Percentiles rank a stretch among this genome's conserved stretches.
These are phyloP conservation scores for Miamiensis avidus DNA, from an alignment of 169 alveolate species.

Conservation along the genomic window DNA sequence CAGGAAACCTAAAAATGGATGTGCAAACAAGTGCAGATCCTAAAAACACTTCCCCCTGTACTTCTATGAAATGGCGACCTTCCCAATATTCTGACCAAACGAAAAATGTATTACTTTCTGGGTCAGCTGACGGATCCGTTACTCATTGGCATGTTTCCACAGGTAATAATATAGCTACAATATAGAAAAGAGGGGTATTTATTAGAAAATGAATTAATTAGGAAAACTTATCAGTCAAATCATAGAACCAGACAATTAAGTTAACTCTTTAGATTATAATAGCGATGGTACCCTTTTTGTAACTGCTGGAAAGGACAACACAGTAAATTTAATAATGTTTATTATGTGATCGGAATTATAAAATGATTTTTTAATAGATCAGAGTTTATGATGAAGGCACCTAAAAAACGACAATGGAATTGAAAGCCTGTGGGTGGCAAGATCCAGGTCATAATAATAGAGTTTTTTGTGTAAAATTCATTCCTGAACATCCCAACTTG, in stretches of 20 bases:
- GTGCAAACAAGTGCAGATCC: not conserved
- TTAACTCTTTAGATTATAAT: slow-evolving; percentile 70
- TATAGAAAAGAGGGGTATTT: too few species aligned
- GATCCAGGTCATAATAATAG: slow-evolving; percentile 82
- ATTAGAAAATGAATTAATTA: too few species aligned
- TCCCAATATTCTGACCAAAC: slow-evolving; percentile 40
- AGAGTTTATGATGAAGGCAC: slow-evolving; percentile 81
- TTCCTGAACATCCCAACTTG: slow-evolving; percentile 61
- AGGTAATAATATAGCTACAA: slow-evolving; percentile 16
- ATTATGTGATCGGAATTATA: not conserved
- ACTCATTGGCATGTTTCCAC: slow-evolving; percentile 79
- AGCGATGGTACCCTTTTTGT: slow-evolving; percentile 72
- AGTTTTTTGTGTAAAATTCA: slow-evolving; percentile 75
- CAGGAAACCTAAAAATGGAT: slow-evolving; percentile 1
- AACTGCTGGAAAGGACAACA: slow-evolving; percentile 75
- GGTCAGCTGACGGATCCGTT: slow-evolving; percentile 67
- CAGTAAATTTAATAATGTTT: slow-evolving; percentile 20
- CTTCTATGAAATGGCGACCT: slow-evolving; percentile 74
- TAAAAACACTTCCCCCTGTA: not conserved
- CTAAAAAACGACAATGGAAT: slow-evolving; percentile 47
- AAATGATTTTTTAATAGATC: not conserved
- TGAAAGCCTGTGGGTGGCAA: slow-evolving; percentile 58
- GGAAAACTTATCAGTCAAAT: slow-evolving; percentile 67
- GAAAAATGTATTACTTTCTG: slow-evolving; percentile 64
- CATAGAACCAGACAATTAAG: slow-evolving; percentile 59